Base-by-base conservation (phyloP, 1,284 basidiomycete species). In the Prillingera fragicola region DNA sequence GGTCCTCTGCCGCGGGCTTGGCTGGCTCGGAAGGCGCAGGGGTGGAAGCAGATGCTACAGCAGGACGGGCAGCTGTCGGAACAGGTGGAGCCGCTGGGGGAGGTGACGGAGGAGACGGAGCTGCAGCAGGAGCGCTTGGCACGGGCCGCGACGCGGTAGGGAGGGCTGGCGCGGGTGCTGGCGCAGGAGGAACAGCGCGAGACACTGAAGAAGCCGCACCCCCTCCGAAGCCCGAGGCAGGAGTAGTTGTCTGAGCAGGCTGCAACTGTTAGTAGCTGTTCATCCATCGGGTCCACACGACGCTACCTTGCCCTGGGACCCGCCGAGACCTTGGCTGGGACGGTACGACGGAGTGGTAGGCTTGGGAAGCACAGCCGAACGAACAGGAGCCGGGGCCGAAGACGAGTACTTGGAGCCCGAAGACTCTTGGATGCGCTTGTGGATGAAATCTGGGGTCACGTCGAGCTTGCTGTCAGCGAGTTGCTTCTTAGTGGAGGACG, bases 351-450 rank as follows among this genome's bases (percentile, higher is more conserved):
- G 62, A 4, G 55, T 45, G 34, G 63, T 43, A 3, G 48, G 42
- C 46, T 59, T 65, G 5, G 60, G 33, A 14, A 59, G 48, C 17
- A 50, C 28, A 12, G 43, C 48, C 9, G 24, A 8, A 42, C 66
- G 45, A 33, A 59, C 44, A 33, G 64, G 57, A 27, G 62, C 54
- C 44, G 56, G 26, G 32, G 65, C 43, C 19, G 60, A 49, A 6
- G 63, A 58, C 0, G 62, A 57, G 71, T 97, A 98, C 65, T 83
- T 92, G 0, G 89, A 82, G n/a, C 94, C 94, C 5, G 87, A 90
- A 12, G 90, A 85, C 28, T 87, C 85, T 70, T 85, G 84, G 19
- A 98, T 83, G 35, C 86, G 82, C 48, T 83, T 82, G 80, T 90
- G 86, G 67, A 96, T 87, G 36, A 84, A 67, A 0, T 76, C 73